phyloP scores from a whole-genome alignment of 257 asterid genomes.

The Penstemon eatonii region DNA sequence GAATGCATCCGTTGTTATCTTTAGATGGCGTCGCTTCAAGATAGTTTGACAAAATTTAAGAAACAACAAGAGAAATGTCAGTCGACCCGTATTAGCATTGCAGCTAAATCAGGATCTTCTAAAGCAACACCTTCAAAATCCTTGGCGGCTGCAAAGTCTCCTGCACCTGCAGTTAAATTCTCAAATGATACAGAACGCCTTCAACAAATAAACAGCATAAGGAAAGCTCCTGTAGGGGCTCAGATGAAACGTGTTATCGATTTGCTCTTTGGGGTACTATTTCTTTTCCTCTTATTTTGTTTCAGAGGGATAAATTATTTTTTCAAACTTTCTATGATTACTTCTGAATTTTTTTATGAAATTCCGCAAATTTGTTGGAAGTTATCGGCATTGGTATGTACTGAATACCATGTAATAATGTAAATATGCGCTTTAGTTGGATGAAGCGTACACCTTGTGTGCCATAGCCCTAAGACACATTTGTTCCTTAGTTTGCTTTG shows the following conservation, averaged over 20 bases:
- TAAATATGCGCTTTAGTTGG: no score
- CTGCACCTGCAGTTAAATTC: slow-evolving; percentile 65
- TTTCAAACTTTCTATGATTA: no score
- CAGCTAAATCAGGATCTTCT: slow-evolving; percentile 48
- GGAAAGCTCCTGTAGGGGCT: slow-evolving; percentile 93
- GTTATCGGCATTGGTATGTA: no score
- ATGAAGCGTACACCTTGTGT: no score
- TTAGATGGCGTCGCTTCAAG: slow-evolving; percentile 59
- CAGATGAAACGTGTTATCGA: slow-evolving; percentile 90
- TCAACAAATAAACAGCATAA: slow-evolving; percentile 81
- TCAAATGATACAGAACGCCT: slow-evolving; percentile 83
- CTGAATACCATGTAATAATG: no score
- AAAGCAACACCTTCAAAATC: slow-evolving; percentile 43
- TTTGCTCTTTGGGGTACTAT: slow-evolving; percentile 70
- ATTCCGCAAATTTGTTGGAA: no score
- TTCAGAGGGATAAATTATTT: background rate
- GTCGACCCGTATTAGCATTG: slow-evolving; percentile 45
- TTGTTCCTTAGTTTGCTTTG: no score
- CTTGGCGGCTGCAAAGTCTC: slow-evolving; percentile 48
- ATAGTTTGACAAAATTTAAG: slow-evolving; percentile 50
- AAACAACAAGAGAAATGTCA: slow-evolving; percentile 76
- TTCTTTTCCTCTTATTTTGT: slow-evolving; percentile 12
- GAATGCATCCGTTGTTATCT: slow-evolving; percentile 4
- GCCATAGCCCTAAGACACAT: no score
- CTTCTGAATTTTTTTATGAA: no score